Evolutionary conservation across 208 protist species (phyloP).

Genomic region (Vickermania spadyakhi): DNA sequence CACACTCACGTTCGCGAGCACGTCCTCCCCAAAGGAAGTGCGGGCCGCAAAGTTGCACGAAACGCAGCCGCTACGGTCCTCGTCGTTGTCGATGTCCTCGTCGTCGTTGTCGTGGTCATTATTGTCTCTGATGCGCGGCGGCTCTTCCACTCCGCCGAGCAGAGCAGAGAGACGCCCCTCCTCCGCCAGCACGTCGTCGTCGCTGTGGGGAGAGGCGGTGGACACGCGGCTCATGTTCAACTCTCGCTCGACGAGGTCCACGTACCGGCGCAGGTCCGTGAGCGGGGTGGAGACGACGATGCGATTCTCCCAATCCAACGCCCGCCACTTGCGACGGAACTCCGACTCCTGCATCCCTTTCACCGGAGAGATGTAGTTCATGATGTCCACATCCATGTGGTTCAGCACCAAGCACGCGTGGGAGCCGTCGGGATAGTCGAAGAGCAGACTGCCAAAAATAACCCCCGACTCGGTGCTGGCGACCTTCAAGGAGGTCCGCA

Average conservation of each 20-base stretch:
- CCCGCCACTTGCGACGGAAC: conserved; percentile 97
- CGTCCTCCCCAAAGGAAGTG: conserved; percentile 96
- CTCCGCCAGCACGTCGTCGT: conserved; percentile 9
- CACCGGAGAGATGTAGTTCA: conserved; percentile 97
- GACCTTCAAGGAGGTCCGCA: conserved; percentile 96
- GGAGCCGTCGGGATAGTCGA: conserved; percentile 87
- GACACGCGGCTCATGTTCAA: conserved; percentile 91
- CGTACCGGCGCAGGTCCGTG: conserved; percentile 76
- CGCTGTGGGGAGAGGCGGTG: conserved; percentile 10
- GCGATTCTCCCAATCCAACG: conserved; percentile 99
- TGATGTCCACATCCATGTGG: conserved; percentile 98
- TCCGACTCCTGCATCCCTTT: conserved; percentile 59
- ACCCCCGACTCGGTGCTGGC: conserved; percentile 95
- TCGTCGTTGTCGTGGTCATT: conserved; percentile 6
- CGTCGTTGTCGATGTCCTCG: conserved; percentile 14
- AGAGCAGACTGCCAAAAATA: conserved; percentile 96
- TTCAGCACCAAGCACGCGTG: conserved; percentile 92
- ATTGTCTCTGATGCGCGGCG: too few relatives aligned
- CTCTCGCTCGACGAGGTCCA: conserved; percentile 83
- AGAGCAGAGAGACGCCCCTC: conserved; percentile 16
- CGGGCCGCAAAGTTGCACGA: conserved; percentile 97
- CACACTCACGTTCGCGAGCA: conserved; percentile 94
- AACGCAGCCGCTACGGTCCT: conserved; percentile 57
- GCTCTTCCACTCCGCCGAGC: conserved; percentile 17
- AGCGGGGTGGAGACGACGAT: conserved; percentile 87